phyloP scores from a whole-genome alignment of 306 rosid species.

The Cicer arietinum region DNA sequence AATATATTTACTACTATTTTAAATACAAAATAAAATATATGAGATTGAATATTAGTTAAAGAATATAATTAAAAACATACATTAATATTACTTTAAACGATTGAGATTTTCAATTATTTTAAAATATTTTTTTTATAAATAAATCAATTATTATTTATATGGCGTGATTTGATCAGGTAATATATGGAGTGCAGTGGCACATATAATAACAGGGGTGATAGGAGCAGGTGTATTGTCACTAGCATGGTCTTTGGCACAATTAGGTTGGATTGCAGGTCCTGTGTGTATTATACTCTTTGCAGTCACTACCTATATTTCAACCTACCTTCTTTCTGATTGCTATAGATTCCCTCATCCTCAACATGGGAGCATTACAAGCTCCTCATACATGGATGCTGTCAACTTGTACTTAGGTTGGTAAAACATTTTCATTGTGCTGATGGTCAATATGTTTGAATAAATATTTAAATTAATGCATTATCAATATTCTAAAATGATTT shows the following conservation, averaged over 20 bases:
- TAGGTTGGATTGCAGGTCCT: constrained; percentile 84
- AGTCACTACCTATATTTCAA: constrained; percentile 50
- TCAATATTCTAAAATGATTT: no score
- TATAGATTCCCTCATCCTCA: constrained; percentile 60
- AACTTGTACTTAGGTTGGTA: constrained; percentile 36
- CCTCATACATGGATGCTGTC: constrained; percentile 61
- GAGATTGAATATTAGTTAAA: no score
- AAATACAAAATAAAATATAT: no score
- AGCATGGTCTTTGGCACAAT: constrained; percentile 79
- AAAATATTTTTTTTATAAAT: no score
- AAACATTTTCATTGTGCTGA: not conserved
- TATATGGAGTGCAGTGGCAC: constrained; percentile 61
- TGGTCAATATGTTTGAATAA: no score
- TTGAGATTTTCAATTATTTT: no score
- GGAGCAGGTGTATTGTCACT: constrained; percentile 87
- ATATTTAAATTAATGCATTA: no score
- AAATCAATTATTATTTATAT: no score
- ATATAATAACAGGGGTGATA: constrained; percentile 77
- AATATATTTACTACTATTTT: no score
- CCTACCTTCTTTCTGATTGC: constrained; percentile 58
- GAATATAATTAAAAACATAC: no score
- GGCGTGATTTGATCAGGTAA: constrained; percentile 35
- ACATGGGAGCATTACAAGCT: constrained; percentile 42
- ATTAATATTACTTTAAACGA: no score
- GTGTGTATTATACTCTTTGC: constrained; percentile 57